phyloP scores from a whole-genome alignment of 2,329 filamentous ascomycete species.

The Stenocarpella maydis region DNA sequence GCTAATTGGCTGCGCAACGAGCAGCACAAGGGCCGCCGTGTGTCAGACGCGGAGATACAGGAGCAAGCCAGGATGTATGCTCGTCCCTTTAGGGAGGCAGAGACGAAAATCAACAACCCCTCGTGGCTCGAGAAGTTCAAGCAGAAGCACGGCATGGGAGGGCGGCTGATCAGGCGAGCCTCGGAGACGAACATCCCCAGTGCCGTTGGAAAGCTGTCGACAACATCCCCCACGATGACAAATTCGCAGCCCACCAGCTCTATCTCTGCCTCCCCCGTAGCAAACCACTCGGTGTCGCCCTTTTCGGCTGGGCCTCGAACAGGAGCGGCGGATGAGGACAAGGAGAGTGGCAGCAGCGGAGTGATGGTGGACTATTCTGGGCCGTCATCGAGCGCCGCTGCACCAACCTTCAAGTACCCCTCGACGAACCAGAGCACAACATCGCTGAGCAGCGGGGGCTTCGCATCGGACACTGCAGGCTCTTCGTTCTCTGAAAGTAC shows the following conservation, averaged over 20 bases:
- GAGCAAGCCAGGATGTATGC: conserved; percentile 87
- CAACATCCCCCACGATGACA: conserved; percentile 61
- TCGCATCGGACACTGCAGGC: conserved; percentile 64
- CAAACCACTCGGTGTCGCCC: conserved; percentile 72
- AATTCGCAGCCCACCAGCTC: conserved; percentile 69
- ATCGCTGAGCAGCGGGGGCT: conserved; percentile 72
- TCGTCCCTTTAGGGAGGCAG: conserved; percentile 71
- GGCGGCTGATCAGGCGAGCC: conserved; percentile 62
- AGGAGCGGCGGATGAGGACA: conserved; percentile 73
- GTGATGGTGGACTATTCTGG: conserved; percentile 59
- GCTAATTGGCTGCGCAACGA: conserved; percentile 87
- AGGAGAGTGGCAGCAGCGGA: conserved; percentile 56
- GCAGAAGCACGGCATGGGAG: conserved; percentile 75
- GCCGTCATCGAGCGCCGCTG: conserved; percentile 49
- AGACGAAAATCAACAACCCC: conserved; percentile 75
- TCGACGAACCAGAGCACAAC: conserved; percentile 70
- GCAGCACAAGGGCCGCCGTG: conserved; percentile 75
- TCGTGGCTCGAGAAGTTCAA: conserved; percentile 97
- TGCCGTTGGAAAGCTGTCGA: conserved; percentile 62
- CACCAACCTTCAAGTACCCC: conserved; percentile 62
- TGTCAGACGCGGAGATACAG: conserved; percentile 83
- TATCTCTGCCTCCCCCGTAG: conserved; percentile 74
- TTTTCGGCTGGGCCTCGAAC: conserved; percentile 59
- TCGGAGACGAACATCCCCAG: conserved; percentile 78
- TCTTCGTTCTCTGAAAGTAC: conserved; percentile 76